Conservation (phyloP, 441 rosid species). For the Pelargonium fulgidum region DNA sequence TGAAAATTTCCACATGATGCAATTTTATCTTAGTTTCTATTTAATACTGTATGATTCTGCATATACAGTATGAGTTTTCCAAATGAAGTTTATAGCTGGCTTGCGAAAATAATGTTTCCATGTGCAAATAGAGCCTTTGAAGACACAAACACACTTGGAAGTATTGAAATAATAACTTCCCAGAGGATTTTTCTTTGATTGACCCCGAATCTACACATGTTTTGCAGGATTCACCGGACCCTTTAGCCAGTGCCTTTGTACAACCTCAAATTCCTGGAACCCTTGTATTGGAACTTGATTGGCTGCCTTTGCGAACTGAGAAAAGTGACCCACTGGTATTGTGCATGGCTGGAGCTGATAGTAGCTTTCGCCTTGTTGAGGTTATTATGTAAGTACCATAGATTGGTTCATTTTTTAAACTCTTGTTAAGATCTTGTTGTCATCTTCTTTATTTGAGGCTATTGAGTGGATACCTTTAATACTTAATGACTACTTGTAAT, state of each 20-base stretch:
- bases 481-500: neutral
- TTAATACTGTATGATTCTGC: neutral
- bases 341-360: constrained; percentile 95
- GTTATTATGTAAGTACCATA: constrained; percentile 58
- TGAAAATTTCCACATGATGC: neutral
- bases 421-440: neutral
- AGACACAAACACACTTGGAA: neutral
- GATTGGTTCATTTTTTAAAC: neutral
- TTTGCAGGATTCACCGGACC: constrained; percentile 87
- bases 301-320: constrained; percentile 78
- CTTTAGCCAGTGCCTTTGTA: constrained; percentile 87
- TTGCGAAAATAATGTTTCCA: too few relatives aligned
- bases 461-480: neutral
- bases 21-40: neutral
- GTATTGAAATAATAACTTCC: neutral
- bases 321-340: constrained; percentile 77
- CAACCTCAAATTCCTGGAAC: constrained; percentile 97
- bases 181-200: constrained; percentile 8
- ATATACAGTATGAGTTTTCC: too few relatives aligned
- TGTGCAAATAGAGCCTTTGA: too few relatives aligned
- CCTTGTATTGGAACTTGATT: constrained; percentile 92
- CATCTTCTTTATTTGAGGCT: neutral
- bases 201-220: constrained; percentile 18
- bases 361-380: constrained; percentile 91
- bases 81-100: too few relatives aligned